Conservation (phyloP, 2,329 filamentous ascomycete species). For the Immersiporthe knoxdaviesiana region DNA sequence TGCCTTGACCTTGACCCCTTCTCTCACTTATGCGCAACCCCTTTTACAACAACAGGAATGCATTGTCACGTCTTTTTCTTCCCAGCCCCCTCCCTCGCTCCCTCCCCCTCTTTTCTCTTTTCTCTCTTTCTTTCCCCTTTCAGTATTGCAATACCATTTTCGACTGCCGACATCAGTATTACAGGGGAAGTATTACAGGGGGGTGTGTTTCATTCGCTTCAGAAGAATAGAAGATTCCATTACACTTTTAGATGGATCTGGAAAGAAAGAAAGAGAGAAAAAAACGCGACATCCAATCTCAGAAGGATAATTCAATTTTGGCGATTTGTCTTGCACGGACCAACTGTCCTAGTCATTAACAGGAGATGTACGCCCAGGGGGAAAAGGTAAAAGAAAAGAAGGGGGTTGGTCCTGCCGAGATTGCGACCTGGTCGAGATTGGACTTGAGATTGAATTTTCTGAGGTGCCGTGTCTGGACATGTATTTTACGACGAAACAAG, state of each 20-base stretch:
- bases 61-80: background rate
- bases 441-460: background rate
- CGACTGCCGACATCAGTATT: background rate
- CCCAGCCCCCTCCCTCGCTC: too few species aligned
- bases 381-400: too few species aligned
- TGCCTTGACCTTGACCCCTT: slow-evolving; percentile 21
- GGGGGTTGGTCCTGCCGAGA: background rate
- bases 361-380: background rate
- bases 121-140: background rate
- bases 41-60: background rate
- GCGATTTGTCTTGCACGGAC: background rate
- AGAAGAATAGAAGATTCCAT: background rate
- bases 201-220: background rate
- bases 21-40: background rate
- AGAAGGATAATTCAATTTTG: background rate
- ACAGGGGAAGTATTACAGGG: background rate
- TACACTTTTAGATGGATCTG: background rate
- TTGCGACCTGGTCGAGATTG: slow-evolving; percentile 1
- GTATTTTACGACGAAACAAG: background rate
- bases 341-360: background rate
- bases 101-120: too few species aligned
- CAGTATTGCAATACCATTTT: background rate
- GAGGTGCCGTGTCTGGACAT: background rate
- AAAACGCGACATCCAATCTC: background rate
- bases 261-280: background rate